Conservation (phyloP, 1,284 basidiomycete genomes). For the Malassezia obtusa region DNA sequence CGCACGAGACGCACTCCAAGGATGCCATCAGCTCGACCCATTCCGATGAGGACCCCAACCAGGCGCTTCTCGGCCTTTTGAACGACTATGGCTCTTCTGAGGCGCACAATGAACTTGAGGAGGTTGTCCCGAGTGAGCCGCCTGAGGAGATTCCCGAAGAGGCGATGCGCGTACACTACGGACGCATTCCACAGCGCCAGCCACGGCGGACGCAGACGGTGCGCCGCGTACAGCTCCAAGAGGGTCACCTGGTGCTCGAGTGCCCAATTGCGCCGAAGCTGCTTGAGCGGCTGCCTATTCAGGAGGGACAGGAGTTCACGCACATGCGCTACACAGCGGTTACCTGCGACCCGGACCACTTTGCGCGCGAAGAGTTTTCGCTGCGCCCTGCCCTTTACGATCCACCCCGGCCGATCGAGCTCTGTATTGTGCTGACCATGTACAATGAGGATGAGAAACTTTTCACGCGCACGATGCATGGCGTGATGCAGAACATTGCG, state of each 20-base stretch:
- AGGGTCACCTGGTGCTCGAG: constrained; percentile 49
- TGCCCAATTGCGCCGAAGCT: constrained; percentile 47
- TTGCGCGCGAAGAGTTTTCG: constrained; percentile 69
- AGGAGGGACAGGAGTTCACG: constrained; percentile 58
- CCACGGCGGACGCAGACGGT: constrained; percentile 49
- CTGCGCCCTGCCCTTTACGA: constrained; percentile 72
- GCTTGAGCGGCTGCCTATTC: constrained; percentile 44
- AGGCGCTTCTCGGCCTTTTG: not conserved
- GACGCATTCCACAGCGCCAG: constrained; percentile 21
- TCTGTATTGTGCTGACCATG: constrained; percentile 79
- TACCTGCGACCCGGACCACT: constrained; percentile 64
- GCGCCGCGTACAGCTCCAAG: constrained; percentile 44
- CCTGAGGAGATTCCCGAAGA: not conserved
- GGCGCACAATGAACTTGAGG: not conserved
- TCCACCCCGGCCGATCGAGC: constrained; percentile 63
- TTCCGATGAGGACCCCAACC: not conserved
- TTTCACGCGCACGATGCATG: constrained; percentile 87
- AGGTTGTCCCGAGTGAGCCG: not conserved
- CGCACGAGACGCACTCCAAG: constrained; percentile 3
- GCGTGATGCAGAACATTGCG: constrained; percentile 64
- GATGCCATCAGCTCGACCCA: not conserved
- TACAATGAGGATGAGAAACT: constrained; percentile 80
- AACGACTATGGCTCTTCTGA: not conserved
- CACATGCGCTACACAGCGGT: constrained; percentile 54
- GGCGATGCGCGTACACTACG: not conserved